Evolutionary conservation across 2,329 filamentous ascomycete genomes (phyloP), one percentile per base, ranked within the genome.

Genomic region (Celoporthe dispersa): DNA sequence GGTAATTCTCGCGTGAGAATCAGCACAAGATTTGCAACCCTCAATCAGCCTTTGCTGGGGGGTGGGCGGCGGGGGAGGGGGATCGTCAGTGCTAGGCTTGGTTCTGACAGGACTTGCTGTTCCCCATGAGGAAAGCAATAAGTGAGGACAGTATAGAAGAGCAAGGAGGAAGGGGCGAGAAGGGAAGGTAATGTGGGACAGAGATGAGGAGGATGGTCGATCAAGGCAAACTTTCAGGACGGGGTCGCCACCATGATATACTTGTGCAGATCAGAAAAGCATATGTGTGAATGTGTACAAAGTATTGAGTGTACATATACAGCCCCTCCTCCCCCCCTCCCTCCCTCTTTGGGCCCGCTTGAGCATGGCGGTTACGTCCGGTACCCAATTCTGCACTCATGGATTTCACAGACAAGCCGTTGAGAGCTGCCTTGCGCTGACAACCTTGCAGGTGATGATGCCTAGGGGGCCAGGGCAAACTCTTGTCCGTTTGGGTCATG

Each of bases 171-270:
- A 37, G 31, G 61, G 48, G 55, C 31, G 55, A 61, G 37, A 28
- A 57, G 61, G 48, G 37, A 39, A 64, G 62, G 68, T 68, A 60
- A 62, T 60, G 61, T 71, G 53, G 68, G 65, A 71, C 68, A 61
- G 55, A 57, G n/a, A 22, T 12, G 59, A 35, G n/a, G 44, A 48
- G 28, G 68, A 63, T 53, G 59, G 64, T 41, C 57, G 59, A 59
- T 41, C 63, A 48, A 59, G 62, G 44, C 39, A 31, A 62, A 35
- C 31, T 22, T 16, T 35, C n/a, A 59, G 59, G 69, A 48, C 51
- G 69, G 69, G 59, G 55, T 4, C 35, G 65, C 11, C 62, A 71
- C 70, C 69, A 60, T 39, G 59, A 68, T 70, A 70, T 71, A 71
- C 60, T 41, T 68, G 31, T 65, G 64, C 63, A 64, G 67, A 67